These are phyloP conservation scores for Podospora appendiculata DNA, from an alignment of 495 filamentous ascomycete genomes.

Conservation along the genomic window DNA sequence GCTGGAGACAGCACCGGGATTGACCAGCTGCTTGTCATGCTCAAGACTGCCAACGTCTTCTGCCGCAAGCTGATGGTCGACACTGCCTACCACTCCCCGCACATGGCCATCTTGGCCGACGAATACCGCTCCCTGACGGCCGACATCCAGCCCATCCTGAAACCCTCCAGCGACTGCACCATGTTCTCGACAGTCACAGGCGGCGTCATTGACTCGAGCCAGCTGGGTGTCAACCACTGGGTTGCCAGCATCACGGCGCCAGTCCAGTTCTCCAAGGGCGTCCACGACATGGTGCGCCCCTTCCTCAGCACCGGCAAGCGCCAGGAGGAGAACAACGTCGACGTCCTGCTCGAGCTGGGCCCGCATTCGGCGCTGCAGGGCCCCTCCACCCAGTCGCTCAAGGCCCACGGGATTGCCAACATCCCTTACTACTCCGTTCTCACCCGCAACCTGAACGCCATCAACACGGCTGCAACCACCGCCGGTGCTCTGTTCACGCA, in stretches of 20 bases:
- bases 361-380: conserved; percentile 41
- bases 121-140: conserved; percentile 21
- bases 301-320: no score
- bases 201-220: background rate
- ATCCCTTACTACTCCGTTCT: conserved; percentile 21
- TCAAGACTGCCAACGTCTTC: conserved; percentile 21
- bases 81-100: conserved; percentile 37
- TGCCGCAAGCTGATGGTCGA: conserved; percentile 23
- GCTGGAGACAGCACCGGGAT: conserved; percentile 34
- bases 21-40: conserved; percentile 12
- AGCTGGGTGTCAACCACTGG: conserved; percentile 11
- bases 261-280: conserved; percentile 11
- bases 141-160: conserved; percentile 4
- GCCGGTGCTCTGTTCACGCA: conserved; percentile 26
- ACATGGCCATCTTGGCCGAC: conserved; percentile 32
- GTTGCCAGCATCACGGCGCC: background rate
- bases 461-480: conserved; percentile 15
- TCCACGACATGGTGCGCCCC: no score
- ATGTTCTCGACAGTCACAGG: conserved; percentile 15
- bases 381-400: conserved; percentile 33
- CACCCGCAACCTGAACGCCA: conserved; percentile 15
- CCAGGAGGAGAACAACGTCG: background rate
- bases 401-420: background rate
- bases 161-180: conserved; percentile 1
- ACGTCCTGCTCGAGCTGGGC: conserved; percentile 43